Percentiles rank a stretch among this genome's conserved stretches.
Evolutionary conservation across 2,329 filamentous ascomycete genomes (phyloP).

Genomic region (Nemania diffusa): DNA sequence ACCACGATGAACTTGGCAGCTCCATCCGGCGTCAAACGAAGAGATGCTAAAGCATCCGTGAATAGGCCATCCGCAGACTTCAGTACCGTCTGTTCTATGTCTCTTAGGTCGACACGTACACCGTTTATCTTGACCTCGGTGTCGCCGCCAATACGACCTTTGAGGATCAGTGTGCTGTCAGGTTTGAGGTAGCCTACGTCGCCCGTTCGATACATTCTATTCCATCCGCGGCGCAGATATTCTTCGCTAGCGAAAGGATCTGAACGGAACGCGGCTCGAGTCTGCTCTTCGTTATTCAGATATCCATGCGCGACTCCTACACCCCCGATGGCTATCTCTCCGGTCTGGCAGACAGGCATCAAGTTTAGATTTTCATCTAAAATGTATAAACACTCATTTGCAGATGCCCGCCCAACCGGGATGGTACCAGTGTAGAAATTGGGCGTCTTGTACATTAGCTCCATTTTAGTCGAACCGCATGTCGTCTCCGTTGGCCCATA

Average conservation of each 20-base stretch:
- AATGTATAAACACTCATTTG: too few relatives aligned
- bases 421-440: too few relatives aligned
- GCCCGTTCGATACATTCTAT: not conserved
- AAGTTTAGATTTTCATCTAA: too few relatives aligned
- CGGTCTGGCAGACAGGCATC: not conserved
- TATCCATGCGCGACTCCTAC: conserved; percentile 4
- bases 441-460: too few relatives aligned
- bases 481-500: conserved; percentile 49
- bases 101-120: not conserved
- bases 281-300: not conserved
- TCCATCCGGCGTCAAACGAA: too few relatives aligned
- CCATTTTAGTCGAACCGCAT: too few relatives aligned
- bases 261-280: not conserved
- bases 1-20: too few relatives aligned
- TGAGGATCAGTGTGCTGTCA: not conserved
- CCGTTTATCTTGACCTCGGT: conserved; percentile 10
- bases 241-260: not conserved
- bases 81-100: conserved; percentile 4
- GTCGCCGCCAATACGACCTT: not conserved
- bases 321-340: not conserved
- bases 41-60: too few relatives aligned
- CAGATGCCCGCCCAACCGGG: too few relatives aligned
- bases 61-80: too few relatives aligned
- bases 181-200: not conserved
- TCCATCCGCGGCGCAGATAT: not conserved